A percentile compares a stretch with the other conserved stretches of the same genome.
phyloP scores from a whole-genome alignment of 306 rosid genomes.

The Aeschynomene evenia region DNA sequence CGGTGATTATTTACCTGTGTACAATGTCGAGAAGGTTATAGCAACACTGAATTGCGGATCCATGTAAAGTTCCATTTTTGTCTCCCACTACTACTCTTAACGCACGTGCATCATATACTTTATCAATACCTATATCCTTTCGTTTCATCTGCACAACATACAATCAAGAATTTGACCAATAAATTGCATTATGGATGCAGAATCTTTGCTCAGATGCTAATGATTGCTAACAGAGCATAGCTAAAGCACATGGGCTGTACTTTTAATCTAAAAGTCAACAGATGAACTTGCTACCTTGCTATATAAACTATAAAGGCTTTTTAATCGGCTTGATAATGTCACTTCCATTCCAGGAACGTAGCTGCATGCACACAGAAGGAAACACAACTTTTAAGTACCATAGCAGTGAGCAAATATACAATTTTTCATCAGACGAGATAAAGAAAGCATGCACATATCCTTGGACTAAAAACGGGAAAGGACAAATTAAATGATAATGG shows the following conservation, averaged over 20 bases:
- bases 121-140: constrained; percentile 69
- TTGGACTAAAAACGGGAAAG: constrained; percentile 33
- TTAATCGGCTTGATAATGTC: constrained; percentile 81
- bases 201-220: background rate
- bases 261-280: constrained; percentile 28
- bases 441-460: constrained; percentile 15
- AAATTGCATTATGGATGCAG: background rate
- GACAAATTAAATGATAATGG: constrained; percentile 25
- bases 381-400: constrained; percentile 4
- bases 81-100: constrained; percentile 97
- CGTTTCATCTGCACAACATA: constrained; percentile 72
- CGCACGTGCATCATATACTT: constrained; percentile 95
- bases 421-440: background rate
- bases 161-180: constrained; percentile 27
- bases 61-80: constrained; percentile 87
- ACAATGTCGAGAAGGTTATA: constrained; percentile 88
- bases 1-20: constrained; percentile 62
- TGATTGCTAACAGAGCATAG: background rate
- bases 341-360: constrained; percentile 99
- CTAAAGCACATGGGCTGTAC: background rate
- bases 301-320: constrained; percentile 90
- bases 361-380: constrained; percentile 52
- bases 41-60: constrained; percentile 93
- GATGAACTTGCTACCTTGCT: constrained; percentile 66
- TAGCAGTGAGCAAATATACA: background rate